Percentiles rank a stretch among this genome's conserved stretches.
These are phyloP conservation scores for Lachnellula cervina DNA, from an alignment of 2,329 filamentous ascomycete genomes.

Conservation along the genomic window DNA sequence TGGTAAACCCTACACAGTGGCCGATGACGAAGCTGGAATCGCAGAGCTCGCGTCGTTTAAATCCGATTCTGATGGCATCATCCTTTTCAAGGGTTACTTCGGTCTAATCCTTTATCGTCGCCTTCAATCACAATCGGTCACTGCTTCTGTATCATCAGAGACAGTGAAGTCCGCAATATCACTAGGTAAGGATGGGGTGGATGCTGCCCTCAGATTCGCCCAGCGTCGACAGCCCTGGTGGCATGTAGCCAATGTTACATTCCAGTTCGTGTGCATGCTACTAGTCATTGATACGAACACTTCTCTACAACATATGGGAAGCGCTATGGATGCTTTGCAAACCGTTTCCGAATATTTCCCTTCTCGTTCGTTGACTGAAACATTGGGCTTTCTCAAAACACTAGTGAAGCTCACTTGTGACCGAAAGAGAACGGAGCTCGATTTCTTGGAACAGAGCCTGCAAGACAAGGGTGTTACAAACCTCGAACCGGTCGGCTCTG, in stretches of 20 bases:
- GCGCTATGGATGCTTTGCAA: constrained; percentile 8
- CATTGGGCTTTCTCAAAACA: not conserved
- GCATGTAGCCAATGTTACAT: constrained; percentile 13
- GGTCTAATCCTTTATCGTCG: not conserved
- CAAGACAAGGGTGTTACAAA: not conserved
- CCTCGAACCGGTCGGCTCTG: not conserved
- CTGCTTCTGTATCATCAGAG: not conserved
- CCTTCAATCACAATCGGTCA: not conserved
- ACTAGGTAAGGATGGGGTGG: not conserved
- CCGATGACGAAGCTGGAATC: not conserved
- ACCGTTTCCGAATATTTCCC: constrained; percentile 13
- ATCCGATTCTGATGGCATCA: not conserved
- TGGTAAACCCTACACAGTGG: too few relatives aligned
- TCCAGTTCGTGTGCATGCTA: constrained; percentile 11
- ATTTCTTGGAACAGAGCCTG: not conserved
- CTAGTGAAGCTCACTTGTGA: not conserved
- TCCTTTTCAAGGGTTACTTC: not conserved
- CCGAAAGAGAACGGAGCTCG: not conserved
- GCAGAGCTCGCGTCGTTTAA: not conserved
- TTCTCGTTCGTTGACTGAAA: not conserved
- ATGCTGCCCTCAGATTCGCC: not conserved
- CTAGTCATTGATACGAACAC: constrained; percentile 10
- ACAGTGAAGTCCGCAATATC: not conserved
- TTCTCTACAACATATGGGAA: constrained; percentile 2
- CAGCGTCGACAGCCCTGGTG: constrained; percentile 5